Conservation (phyloP, 2,329 filamentous ascomycete genomes). For the Calcarisporium arbuscula region DNA sequence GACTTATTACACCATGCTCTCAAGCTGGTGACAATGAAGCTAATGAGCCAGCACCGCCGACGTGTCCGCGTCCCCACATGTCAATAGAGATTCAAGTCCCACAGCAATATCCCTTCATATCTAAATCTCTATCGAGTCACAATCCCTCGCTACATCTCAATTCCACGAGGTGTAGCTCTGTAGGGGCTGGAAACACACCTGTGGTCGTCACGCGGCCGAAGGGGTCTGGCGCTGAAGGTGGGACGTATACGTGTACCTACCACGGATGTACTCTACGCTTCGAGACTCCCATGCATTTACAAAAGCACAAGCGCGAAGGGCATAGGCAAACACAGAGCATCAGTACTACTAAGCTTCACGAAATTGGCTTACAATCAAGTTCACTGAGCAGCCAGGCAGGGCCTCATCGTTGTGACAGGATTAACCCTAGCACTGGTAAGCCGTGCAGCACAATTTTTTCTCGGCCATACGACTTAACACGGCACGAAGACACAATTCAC, state of each 20-base stretch:
- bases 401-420: slow-evolving; percentile 85
- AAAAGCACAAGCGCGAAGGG: slow-evolving; percentile 92
- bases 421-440: slow-evolving; percentile 92
- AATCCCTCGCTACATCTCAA: slow-evolving; percentile 33
- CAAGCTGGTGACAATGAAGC: background rate
- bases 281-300: slow-evolving; percentile 76
- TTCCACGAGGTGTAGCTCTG: slow-evolving; percentile 39
- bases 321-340: slow-evolving; percentile 67
- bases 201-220: slow-evolving; percentile 44
- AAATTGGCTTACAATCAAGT: slow-evolving; percentile 40
- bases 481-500: slow-evolving; percentile 97
- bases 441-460: slow-evolving; percentile 93
- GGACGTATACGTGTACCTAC: slow-evolving; percentile 94
- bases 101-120: slow-evolving; percentile 47
- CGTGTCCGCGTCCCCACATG: slow-evolving; percentile 29
- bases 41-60: slow-evolving; percentile 1
- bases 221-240: slow-evolving; percentile 65
- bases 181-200: slow-evolving; percentile 28
- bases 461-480: slow-evolving; percentile 88
- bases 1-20: slow-evolving; percentile 31
- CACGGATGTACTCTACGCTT: slow-evolving; percentile 86
- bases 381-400: slow-evolving; percentile 81
- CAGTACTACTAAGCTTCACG: slow-evolving; percentile 18
- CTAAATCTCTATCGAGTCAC: slow-evolving; percentile 27
- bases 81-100: slow-evolving; percentile 34